A percentile compares a stretch with the other conserved stretches of the same genome.
phyloP scores from a whole-genome alignment of 371 early-diverging fungal genomes.

The Mortierella sp. region DNA sequence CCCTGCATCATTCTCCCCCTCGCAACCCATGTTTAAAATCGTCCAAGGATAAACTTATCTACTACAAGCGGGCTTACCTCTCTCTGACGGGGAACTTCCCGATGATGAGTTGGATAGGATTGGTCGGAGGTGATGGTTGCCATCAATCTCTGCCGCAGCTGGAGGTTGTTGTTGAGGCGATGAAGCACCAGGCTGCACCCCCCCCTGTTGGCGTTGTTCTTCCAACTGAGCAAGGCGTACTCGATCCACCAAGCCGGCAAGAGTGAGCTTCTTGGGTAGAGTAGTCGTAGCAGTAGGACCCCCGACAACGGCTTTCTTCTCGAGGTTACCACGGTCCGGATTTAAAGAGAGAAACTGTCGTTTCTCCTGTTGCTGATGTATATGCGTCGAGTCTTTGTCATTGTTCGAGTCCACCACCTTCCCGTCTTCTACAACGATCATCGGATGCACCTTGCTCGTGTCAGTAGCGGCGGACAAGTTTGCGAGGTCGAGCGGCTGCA shows the following conservation, averaged over 20 bases:
- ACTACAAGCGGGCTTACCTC: too few relatives aligned
- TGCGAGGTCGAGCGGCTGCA: constrained; percentile 15
- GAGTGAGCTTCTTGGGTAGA: constrained; percentile 2
- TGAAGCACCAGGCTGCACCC: too few relatives aligned
- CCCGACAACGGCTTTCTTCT: neutral
- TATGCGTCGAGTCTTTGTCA: neutral
- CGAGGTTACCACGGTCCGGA: neutral
- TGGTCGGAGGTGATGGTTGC: too few relatives aligned
- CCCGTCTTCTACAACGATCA: constrained; percentile 1
- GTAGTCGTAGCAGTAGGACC: neutral
- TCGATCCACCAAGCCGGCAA: constrained; percentile 39
- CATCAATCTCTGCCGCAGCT: neutral
- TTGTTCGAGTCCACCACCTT: constrained; percentile 14
- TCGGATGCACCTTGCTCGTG: constrained; percentile 10
- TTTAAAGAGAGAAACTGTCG: neutral
- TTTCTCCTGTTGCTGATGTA: constrained; percentile 14
- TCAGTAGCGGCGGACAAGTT: neutral
- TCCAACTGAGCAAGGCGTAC: constrained; percentile 37
- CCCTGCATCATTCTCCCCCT: neutral
- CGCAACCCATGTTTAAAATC: neutral
- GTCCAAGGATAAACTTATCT: too few relatives aligned
- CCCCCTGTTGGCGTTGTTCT: constrained; percentile 25
- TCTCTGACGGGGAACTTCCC: too few relatives aligned
- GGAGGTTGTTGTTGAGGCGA: too few relatives aligned
- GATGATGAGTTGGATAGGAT: too few relatives aligned